These are phyloP conservation scores for Viridothelium virens DNA, from an alignment of 495 filamentous ascomycete genomes.

Conservation along the genomic window DNA sequence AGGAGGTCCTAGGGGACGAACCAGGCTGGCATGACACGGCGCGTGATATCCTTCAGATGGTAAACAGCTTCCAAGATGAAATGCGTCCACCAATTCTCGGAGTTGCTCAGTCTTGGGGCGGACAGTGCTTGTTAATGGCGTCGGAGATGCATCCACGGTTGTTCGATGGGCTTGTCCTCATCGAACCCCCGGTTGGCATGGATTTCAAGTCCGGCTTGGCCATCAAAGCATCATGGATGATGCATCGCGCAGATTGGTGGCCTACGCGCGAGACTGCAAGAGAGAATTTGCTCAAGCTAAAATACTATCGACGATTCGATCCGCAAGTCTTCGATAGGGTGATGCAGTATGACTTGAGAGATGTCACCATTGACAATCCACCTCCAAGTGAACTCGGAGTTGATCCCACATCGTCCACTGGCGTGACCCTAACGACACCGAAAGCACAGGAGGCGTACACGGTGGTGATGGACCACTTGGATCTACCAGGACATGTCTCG, in stretches of 20 bases:
- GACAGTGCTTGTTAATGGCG: conserved; percentile 47
- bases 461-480: not conserved
- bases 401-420: not conserved
- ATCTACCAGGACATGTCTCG: conserved; percentile 19
- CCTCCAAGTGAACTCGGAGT: not conserved
- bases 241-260: conserved; percentile 23
- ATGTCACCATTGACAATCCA: conserved; percentile 1
- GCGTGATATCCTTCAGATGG: conserved; percentile 69
- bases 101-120: conserved; percentile 79
- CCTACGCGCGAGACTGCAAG: conserved; percentile 29
- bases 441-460: conserved; percentile 38
- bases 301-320: conserved; percentile 35
- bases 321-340: conserved; percentile 24
- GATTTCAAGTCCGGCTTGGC: not conserved
- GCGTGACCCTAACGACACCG: conserved; percentile 28
- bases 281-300: conserved; percentile 23
- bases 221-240: conserved; percentile 2
- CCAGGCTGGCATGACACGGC: conserved; percentile 55
- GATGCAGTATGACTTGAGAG: conserved; percentile 18
- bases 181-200: conserved; percentile 60
- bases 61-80: conserved; percentile 66
- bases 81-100: conserved; percentile 77
- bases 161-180: conserved; percentile 58
- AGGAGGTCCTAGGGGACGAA: conserved; percentile 66
- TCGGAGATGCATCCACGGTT: conserved; percentile 66